These are phyloP conservation scores for Castanospermum australe DNA, from an alignment of 306 rosid species.

Conservation along the genomic window DNA sequence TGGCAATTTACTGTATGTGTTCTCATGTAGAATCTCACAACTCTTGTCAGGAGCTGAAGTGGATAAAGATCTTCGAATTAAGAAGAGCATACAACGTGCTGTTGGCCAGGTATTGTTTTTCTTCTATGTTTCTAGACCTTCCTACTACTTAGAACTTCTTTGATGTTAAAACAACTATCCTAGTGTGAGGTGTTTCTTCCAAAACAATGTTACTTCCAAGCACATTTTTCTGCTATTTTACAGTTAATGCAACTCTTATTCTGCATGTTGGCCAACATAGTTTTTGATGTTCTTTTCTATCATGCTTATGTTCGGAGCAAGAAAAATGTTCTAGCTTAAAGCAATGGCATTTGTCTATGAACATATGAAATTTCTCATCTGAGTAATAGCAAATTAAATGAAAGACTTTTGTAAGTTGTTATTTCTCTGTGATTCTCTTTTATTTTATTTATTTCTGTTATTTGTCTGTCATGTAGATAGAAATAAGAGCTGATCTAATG, in stretches of 20 bases:
- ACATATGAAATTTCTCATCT: slow-evolving; percentile 9
- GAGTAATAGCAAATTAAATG: slow-evolving; percentile 9
- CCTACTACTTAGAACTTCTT: not conserved
- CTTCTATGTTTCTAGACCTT: not conserved
- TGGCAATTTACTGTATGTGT: slow-evolving; percentile 11
- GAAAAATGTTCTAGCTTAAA: not conserved
- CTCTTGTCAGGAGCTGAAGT: slow-evolving; percentile 72
- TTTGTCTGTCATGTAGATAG: slow-evolving; percentile 64
- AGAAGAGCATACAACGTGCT: slow-evolving; percentile 80
- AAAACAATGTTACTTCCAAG: not conserved
- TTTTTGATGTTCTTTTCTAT: slow-evolving; percentile 10
- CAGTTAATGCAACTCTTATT: not conserved
- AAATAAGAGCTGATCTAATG: slow-evolving; percentile 94
- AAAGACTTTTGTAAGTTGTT: slow-evolving; percentile 2
- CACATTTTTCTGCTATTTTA: slow-evolving; percentile 4
- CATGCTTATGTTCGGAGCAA: not conserved
- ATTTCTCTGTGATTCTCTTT: not conserved
- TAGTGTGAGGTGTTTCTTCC: slow-evolving; percentile 13
- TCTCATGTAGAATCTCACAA: slow-evolving; percentile 28
- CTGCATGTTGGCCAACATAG: not conserved
- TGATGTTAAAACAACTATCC: not conserved
- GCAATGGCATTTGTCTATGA: not conserved
- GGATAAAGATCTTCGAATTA: slow-evolving; percentile 86
- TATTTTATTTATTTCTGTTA: not conserved
- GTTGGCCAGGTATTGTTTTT: slow-evolving; percentile 72